Evolutionary conservation across 768 basidiomycete species (phyloP).

Genomic region (Xerocomellus intermedius): DNA sequence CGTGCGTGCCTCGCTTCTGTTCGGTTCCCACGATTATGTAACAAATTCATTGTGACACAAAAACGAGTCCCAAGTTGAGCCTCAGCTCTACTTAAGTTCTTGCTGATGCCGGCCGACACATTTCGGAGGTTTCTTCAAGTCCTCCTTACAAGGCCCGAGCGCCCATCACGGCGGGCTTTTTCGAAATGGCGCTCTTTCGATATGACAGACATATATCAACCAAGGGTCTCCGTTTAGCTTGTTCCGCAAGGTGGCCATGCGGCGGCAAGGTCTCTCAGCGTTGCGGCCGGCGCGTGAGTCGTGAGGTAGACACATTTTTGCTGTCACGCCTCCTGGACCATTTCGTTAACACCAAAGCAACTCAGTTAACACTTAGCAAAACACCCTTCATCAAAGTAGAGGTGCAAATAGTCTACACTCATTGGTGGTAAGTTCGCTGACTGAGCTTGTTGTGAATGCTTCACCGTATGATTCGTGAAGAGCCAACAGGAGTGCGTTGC

Average conservation of each 20-base stretch:
- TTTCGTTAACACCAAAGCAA: background rate
- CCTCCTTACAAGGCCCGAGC: too few relatives aligned
- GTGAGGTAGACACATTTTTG: background rate
- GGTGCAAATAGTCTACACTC: background rate
- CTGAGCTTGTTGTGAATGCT: background rate
- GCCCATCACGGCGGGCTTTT: too few relatives aligned
- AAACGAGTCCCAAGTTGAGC: too few relatives aligned
- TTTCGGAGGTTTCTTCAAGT: too few relatives aligned
- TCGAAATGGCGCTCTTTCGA: too few relatives aligned
- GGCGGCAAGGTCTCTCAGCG: background rate
- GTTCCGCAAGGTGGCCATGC: conserved; percentile 8
- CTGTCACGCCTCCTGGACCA: background rate
- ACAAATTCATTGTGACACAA: too few relatives aligned
- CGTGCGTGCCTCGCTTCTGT: too few relatives aligned
- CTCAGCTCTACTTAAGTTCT: too few relatives aligned
- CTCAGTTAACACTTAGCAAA: background rate
- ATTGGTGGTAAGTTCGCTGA: background rate
- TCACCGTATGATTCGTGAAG: background rate
- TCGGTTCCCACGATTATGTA: too few relatives aligned
- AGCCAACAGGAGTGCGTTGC: background rate
- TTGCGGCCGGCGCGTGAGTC: background rate
- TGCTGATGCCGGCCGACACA: too few relatives aligned
- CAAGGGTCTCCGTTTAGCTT: background rate
- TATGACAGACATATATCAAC: background rate
- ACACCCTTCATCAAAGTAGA: background rate